Conservation (phyloP, 1,284 basidiomycete species). For the Trichosporon asahii region DNA sequence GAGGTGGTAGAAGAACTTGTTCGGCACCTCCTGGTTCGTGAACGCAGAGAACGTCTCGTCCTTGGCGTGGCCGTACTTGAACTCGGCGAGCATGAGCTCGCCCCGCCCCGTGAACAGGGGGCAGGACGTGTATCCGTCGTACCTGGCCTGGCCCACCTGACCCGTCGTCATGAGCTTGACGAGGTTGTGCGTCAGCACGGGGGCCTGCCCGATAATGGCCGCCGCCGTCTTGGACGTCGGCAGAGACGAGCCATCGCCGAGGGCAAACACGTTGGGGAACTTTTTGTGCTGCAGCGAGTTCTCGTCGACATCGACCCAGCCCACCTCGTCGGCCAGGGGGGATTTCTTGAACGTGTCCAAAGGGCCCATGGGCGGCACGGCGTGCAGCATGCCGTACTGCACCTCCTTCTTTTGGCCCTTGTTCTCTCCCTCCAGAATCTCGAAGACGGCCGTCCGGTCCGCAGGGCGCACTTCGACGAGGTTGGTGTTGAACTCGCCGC, state of each 20-base stretch:
- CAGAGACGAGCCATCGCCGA: constrained; percentile 86
- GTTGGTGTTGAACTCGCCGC: constrained; percentile 77
- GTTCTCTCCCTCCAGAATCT: constrained; percentile 60
- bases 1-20: constrained; percentile 74
- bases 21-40: constrained; percentile 65
- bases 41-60: constrained; percentile 76
- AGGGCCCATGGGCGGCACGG: constrained; percentile 86
- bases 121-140: constrained; percentile 69
- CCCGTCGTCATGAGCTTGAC: constrained; percentile 70
- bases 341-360: constrained; percentile 74
- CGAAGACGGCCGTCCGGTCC: constrained; percentile 78
- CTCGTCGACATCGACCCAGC: constrained; percentile 84
- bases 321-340: constrained; percentile 71
- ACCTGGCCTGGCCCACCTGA: constrained; percentile 62
- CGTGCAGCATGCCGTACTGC: constrained; percentile 83
- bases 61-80: constrained; percentile 74
- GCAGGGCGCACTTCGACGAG: constrained; percentile 68
- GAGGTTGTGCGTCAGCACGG: constrained; percentile 88
- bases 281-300: constrained; percentile 79
- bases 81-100: constrained; percentile 81
- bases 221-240: constrained; percentile 96
- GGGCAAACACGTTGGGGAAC: constrained; percentile 74
- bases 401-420: constrained; percentile 61
- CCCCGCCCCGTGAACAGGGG: constrained; percentile 50
- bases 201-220: constrained; percentile 85